These are phyloP conservation scores for Exophiala bonariae DNA, from an alignment of 2,329 filamentous ascomycete genomes.

Conservation along the genomic window DNA sequence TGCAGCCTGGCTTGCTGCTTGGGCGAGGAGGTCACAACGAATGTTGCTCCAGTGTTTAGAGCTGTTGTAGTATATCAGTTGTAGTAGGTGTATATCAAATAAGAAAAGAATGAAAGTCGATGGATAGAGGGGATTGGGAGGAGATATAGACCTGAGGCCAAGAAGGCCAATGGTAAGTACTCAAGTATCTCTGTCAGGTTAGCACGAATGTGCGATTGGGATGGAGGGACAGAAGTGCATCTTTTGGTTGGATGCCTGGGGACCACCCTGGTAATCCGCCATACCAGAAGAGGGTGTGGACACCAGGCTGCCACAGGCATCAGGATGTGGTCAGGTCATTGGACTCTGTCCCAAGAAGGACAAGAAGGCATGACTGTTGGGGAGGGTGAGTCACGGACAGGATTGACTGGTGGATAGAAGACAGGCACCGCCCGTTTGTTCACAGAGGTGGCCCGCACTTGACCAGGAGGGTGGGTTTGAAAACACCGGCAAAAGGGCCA, in stretches of 20 bases:
- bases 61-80: conserved; percentile 4
- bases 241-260: conserved; percentile 25
- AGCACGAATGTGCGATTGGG: conserved; percentile 9
- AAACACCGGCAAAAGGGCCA: too few relatives aligned
- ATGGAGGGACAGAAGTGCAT: background rate
- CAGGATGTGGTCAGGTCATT: conserved; percentile 3
- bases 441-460: too few relatives aligned
- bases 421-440: too few relatives aligned
- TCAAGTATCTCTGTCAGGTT: conserved; percentile 13
- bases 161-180: conserved; percentile 16
- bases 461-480: too few relatives aligned
- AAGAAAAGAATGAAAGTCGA: conserved; percentile 8
- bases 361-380: too few relatives aligned
- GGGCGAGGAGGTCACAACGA: conserved; percentile 1
- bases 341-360: background rate
- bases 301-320: conserved; percentile 19
- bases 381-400: too few relatives aligned
- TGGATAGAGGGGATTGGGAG: conserved; percentile 3
- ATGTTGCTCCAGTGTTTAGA: background rate
- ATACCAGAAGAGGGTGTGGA: conserved; percentile 2
- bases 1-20: conserved; percentile 19
- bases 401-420: too few relatives aligned
- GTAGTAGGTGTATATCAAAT: conserved; percentile 2
- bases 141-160: conserved; percentile 22
- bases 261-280: background rate